A percentile compares a stretch with the other conserved stretches of the same genome.
Evolutionary conservation across 371 early-diverging fungal genomes (phyloP).

Genomic region (Amoeboaphelidium protococcarum): DNA sequence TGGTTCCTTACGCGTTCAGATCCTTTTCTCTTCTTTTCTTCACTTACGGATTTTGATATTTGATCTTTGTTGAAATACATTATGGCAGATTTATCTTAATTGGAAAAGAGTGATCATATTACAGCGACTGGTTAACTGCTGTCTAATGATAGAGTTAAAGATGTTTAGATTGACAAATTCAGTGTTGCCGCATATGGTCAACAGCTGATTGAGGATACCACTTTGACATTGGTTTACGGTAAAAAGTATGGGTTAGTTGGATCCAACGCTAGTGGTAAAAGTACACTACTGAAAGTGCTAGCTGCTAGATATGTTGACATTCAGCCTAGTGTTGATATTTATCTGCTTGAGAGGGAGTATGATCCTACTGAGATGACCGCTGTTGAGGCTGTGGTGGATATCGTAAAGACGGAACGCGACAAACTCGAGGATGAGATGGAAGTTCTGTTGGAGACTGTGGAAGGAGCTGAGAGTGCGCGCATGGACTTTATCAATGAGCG

Average conservation of each 20-base stretch:
- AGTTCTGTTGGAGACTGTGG: conserved; percentile 15
- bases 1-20: too few relatives aligned
- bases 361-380: conserved; percentile 12
- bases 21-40: too few relatives aligned
- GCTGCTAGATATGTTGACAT: conserved; percentile 64
- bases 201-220: conserved; percentile 66
- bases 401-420: conserved; percentile 14
- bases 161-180: conserved; percentile 80
- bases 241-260: conserved; percentile 92
- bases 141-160: conserved; percentile 40
- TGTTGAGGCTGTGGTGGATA: conserved; percentile 12
- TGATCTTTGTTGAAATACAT: too few relatives aligned
- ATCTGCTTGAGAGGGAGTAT: conserved; percentile 18
- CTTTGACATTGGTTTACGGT: conserved; percentile 44
- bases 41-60: too few relatives aligned
- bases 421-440: conserved; percentile 92
- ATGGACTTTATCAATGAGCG: not conserved
- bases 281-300: conserved; percentile 78
- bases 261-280: conserved; percentile 96
- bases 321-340: conserved; percentile 49
- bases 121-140: not conserved
- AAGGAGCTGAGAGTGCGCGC: not conserved
- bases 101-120: not conserved
- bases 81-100: not conserved
- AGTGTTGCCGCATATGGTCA: conserved; percentile 82